These are phyloP conservation scores for Daldinia childiae DNA, from an alignment of 495 filamentous ascomycete genomes.

Conservation along the genomic window DNA sequence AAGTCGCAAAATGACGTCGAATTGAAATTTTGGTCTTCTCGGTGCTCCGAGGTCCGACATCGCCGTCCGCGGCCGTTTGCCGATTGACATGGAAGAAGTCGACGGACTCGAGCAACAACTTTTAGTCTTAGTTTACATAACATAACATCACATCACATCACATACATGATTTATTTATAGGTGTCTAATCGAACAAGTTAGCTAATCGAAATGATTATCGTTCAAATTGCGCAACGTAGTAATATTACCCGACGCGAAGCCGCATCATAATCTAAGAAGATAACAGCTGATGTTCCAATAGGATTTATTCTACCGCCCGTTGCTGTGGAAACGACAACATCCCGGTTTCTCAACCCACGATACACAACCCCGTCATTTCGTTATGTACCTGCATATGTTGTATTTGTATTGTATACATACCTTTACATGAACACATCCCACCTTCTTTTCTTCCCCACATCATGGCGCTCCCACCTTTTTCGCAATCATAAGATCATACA, in stretches of 20 bases:
- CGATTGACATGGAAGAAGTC: background rate
- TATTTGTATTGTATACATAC: constrained; percentile 3
- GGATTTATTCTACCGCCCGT: constrained; percentile 22
- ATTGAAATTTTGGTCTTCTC: constrained; percentile 23
- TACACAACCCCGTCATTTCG: constrained; percentile 5
- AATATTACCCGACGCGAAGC: background rate
- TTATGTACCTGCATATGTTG: background rate
- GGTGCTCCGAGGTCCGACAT: constrained; percentile 42
- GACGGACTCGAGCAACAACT: background rate
- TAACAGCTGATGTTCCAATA: background rate
- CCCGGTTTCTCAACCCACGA: background rate
- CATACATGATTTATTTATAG: background rate
- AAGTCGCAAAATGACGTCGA: constrained; percentile 32
- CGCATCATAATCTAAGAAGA: constrained; percentile 11
- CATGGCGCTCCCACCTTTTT: constrained; percentile 24
- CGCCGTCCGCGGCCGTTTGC: constrained; percentile 13
- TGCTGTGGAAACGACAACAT: constrained; percentile 37
- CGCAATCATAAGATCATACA: constrained; percentile 36
- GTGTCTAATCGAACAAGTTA: background rate
- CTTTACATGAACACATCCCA: constrained; percentile 12
- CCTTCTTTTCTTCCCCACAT: constrained; percentile 19
- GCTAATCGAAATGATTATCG: background rate
- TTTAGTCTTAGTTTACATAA: background rate
- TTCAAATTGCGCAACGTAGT: background rate
- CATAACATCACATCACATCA: background rate